These are phyloP conservation scores for Heterobasidion parviporum DNA, from an alignment of 1,284 basidiomycete species.

Conservation along the genomic window DNA sequence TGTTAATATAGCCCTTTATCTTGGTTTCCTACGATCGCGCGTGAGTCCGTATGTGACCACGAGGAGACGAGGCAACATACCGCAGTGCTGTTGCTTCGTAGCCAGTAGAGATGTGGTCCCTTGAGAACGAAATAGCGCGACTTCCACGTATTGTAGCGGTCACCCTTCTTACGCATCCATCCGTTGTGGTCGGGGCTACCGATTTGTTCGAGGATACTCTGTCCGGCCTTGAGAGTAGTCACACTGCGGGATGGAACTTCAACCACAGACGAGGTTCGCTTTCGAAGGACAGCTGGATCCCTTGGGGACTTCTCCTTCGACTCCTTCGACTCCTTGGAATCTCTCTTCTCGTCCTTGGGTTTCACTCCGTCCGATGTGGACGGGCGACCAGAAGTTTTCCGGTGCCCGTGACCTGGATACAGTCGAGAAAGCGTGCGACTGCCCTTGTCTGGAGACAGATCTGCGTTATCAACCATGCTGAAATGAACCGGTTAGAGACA, in stretches of 20 bases:
- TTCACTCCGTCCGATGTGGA: constrained; percentile 25
- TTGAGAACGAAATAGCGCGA: constrained; percentile 91
- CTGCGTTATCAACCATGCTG: constrained; percentile 11
- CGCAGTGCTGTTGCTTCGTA: constrained; percentile 61
- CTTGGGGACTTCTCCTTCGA: constrained; percentile 7
- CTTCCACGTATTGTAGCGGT: constrained; percentile 93
- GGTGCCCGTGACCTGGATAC: constrained; percentile 22
- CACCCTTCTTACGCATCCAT: constrained; percentile 95
- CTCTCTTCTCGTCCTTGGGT: constrained; percentile 9
- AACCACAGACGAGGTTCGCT: constrained; percentile 37
- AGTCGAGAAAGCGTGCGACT: constrained; percentile 30
- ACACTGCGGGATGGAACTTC: constrained; percentile 9
- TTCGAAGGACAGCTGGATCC: constrained; percentile 32
- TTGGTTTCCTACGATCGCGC: constrained; percentile 62
- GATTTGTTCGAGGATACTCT: constrained; percentile 80
- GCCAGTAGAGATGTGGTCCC: constrained; percentile 81
- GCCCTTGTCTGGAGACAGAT: constrained; percentile 16
- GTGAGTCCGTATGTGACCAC: not conserved
- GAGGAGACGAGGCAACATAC: constrained; percentile 36
- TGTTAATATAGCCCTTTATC: constrained; percentile 93
- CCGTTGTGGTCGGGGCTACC: constrained; percentile 83
- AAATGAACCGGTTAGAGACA: not conserved
- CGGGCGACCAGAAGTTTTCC: constrained; percentile 31
- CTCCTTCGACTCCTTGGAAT: constrained; percentile 14
- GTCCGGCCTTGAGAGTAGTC: constrained; percentile 46